Evolutionary conservation across 257 asterid genomes (phyloP), one percentile per base, ranked within the genome.

Genomic region (Eustoma russellianum): DNA sequence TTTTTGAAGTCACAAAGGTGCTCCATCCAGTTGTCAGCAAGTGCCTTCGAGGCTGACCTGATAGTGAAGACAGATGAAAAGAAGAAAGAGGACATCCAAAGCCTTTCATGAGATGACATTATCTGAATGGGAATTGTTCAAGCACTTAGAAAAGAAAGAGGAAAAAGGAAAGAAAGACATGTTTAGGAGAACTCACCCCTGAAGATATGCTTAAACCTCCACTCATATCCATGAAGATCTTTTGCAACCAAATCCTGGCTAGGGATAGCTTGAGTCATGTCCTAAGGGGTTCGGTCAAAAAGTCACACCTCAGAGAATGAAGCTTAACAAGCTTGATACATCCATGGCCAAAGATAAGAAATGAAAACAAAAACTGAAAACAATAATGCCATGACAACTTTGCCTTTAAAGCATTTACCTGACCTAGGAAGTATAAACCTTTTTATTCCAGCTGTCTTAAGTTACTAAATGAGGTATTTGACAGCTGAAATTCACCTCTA

Each of bases 181-280:
- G n/a, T 15, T 33, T n/a, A 15, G 35, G 53, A 58, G 60, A 14
- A 41, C 50, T 55, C 73, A 81, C 96, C 94, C 66, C 97, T 79
- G 70, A 88, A 88, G 48, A 88, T 84, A 74, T 88, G 97, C 74
- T 80, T 84, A 85, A 88, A 88, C 57, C 90, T 83, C 97, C 97
- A 88, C 71, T 82, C 95, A 47, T 78, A 76, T 10, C 93, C 88
- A 59, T 84, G 90, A 61, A 88, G 77, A 66, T 88, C 97, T 65
- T 76, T 80, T 56, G 97, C 88, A 9, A 76, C 81, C 79, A 88
- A 79, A 63, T 85, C 97, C 65, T 88, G 97, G 41, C 88, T 76
- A 11, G 97, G 97, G 57, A 75, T 85, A 16, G 75, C 75, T 65
- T 82, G 91, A 59, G 77, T 71, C 97, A 84, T 82, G 61, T 88